Conservation (phyloP, 805 yeast genomes). For the Myxozyma neotropica region DNA sequence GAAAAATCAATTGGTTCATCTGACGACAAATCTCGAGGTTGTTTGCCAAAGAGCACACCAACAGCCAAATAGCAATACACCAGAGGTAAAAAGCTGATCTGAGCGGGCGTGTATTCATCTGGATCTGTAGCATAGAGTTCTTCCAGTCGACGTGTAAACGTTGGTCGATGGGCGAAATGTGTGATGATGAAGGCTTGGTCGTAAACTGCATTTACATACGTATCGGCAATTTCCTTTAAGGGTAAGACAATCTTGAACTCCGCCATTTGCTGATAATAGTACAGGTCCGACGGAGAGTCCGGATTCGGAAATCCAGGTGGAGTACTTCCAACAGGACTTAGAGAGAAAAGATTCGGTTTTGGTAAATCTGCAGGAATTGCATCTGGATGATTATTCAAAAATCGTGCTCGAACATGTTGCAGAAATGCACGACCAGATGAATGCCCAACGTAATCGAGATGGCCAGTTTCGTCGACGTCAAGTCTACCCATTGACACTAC, state of each 20-base stretch:
- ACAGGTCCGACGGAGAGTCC: constrained; percentile 24
- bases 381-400: constrained; percentile 32
- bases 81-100: constrained; percentile 73
- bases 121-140: constrained; percentile 78
- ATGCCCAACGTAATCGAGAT: constrained; percentile 36
- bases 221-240: constrained; percentile 69
- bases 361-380: constrained; percentile 30
- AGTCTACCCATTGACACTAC: constrained; percentile 37
- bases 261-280: constrained; percentile 21
- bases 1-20: constrained; percentile 43
- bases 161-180: constrained; percentile 83
- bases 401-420: constrained; percentile 35
- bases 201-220: constrained; percentile 77
- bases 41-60: constrained; percentile 68
- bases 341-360: not conserved
- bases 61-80: constrained; percentile 87
- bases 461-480: constrained; percentile 37
- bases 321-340: constrained; percentile 8
- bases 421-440: constrained; percentile 36
- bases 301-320: constrained; percentile 2
- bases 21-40: constrained; percentile 8
- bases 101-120: constrained; percentile 67
- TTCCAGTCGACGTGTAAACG: constrained; percentile 72
- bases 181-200: constrained; percentile 81
- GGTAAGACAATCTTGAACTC: constrained; percentile 74